Conservation (phyloP, 2,329 filamentous ascomycete genomes). For the Fusarium phyllophilum region DNA sequence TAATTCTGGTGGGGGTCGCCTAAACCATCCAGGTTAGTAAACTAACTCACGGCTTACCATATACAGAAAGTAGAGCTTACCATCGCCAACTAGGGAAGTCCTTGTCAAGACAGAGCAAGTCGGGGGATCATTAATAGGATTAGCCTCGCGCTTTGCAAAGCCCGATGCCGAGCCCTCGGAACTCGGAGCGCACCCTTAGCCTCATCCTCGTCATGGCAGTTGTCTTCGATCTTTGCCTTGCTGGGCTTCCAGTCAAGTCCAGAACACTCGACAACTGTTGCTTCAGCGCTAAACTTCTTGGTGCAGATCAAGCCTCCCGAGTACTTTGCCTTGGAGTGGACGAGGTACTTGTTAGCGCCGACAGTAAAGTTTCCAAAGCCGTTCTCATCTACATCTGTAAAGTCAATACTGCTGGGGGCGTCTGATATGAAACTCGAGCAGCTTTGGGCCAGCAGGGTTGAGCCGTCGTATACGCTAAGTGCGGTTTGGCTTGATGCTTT, state of each 20-base stretch:
- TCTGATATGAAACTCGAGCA: neutral
- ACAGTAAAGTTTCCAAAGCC: conserved; percentile 5
- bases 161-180: neutral
- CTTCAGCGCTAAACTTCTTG: neutral
- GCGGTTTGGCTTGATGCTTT: neutral
- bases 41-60: neutral
- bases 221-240: neutral
- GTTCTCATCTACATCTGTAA: neutral
- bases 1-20: neutral
- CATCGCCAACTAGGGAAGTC: neutral
- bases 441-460: neutral
- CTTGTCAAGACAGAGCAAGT: neutral
- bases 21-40: neutral
- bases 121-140: neutral
- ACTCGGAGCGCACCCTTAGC: neutral
- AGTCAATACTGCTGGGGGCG: neutral
- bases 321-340: neutral
- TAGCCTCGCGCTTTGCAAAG: neutral
- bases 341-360: neutral
- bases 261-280: neutral
- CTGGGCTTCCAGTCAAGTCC: neutral
- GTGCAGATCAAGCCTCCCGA: neutral
- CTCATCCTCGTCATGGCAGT: neutral
- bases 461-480: neutral
- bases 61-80: neutral